Percentiles rank a stretch among this genome's conserved stretches.
These are phyloP conservation scores for Aspergillus novoparasiticus DNA, from an alignment of 2,329 filamentous ascomycete species.

Conservation along the genomic window DNA sequence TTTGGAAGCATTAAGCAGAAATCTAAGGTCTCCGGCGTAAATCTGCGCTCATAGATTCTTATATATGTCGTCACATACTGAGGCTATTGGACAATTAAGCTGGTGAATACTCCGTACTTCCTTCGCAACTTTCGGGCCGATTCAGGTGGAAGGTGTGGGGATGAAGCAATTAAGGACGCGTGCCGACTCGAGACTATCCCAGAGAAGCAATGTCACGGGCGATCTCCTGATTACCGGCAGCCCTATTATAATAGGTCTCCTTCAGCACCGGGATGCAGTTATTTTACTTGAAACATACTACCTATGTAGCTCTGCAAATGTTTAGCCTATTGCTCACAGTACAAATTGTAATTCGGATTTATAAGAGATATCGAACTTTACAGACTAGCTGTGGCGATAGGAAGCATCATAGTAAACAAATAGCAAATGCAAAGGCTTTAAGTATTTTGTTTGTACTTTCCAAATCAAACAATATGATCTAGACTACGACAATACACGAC, in stretches of 20 bases:
- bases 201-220: background rate
- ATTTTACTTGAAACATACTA: background rate
- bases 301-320: background rate
- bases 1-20: background rate
- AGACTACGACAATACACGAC: too few species aligned
- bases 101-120: background rate
- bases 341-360: background rate
- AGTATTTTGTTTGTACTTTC: too few species aligned
- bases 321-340: background rate
- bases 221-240: background rate
- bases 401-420: background rate
- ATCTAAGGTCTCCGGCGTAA: background rate
- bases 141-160: background rate
- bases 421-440: too few species aligned
- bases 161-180: background rate
- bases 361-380: background rate
- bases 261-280: background rate
- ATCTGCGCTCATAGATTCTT: background rate
- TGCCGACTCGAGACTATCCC: background rate
- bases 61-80: background rate
- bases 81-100: background rate
- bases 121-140: background rate
- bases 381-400: background rate
- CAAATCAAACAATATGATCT: too few species aligned
- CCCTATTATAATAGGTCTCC: background rate